A percentile compares a stretch with the other conserved stretches of the same genome.
phyloP scores from a whole-genome alignment of 345 rosid genomes.

The Gossypium rotundifolium region DNA sequence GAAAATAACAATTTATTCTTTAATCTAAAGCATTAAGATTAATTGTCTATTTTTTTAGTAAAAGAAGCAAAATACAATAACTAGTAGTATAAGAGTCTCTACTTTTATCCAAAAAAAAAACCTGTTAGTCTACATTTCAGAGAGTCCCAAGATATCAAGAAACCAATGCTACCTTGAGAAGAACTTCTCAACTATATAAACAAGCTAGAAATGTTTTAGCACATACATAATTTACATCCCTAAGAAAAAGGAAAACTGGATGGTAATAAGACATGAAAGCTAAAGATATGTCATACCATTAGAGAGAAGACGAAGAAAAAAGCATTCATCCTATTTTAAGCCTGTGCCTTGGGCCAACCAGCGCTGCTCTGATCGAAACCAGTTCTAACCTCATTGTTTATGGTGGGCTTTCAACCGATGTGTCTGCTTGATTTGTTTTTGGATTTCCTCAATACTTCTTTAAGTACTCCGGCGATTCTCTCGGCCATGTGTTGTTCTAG shows the following conservation, averaged over 20 bases:
- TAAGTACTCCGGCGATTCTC: slow-evolving; percentile 39
- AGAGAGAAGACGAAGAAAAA: neutral
- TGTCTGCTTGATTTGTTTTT: neutral
- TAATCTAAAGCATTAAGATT: too few species aligned
- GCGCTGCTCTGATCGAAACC: neutral
- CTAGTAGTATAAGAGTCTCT: too few species aligned
- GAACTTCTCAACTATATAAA: slow-evolving; percentile 7
- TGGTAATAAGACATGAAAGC: neutral
- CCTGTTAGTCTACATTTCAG: neutral
- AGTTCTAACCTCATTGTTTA: neutral
- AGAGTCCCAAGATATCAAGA: neutral
- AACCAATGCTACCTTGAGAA: neutral
- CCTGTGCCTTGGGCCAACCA: neutral
- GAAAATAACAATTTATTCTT: too few species aligned
- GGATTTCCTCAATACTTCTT: slow-evolving; percentile 26
- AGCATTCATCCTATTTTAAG: neutral
- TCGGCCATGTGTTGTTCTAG: slow-evolving; percentile 43
- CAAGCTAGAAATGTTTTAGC: slow-evolving; percentile 2
- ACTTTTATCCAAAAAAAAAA: too few species aligned
- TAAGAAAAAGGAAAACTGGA: neutral
- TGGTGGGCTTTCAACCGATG: neutral
- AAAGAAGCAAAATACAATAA: too few species aligned
- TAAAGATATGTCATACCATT: neutral
- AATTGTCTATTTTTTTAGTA: too few species aligned
- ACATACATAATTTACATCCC: slow-evolving; percentile 31